Evolutionary conservation across 176 grass and related monocot genomes (phyloP).

Genomic region (Hordeum marinum): DNA sequence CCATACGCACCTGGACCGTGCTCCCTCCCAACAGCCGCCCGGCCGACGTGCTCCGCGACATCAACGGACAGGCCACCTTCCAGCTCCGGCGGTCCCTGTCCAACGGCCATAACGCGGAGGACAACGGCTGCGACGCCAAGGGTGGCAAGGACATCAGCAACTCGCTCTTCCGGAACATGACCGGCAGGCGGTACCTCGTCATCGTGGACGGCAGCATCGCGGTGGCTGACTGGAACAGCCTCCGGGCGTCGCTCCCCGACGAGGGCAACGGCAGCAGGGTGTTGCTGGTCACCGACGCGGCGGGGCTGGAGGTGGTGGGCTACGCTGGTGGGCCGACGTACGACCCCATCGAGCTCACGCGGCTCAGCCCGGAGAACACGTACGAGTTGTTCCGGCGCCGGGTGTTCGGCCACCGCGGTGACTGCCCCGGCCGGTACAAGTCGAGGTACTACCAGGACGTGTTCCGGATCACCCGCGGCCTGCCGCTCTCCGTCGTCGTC

Average conservation of each 20-base stretch:
- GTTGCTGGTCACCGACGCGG: slow-evolving; percentile 22
- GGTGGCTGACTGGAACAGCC: slow-evolving; percentile 42
- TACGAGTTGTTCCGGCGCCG: slow-evolving; percentile 47
- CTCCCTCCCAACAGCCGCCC: slow-evolving; percentile 37
- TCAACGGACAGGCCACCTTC: slow-evolving; percentile 15
- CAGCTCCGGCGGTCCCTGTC: slow-evolving; percentile 13
- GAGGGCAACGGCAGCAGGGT: slow-evolving; percentile 49
- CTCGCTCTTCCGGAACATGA: slow-evolving; percentile 22
- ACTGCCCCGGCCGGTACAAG: slow-evolving; percentile 31
- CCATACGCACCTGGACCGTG: slow-evolving; percentile 40
- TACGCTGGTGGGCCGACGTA: slow-evolving; percentile 5
- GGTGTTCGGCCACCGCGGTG: slow-evolving; percentile 40
- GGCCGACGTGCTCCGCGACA: slow-evolving; percentile 26
- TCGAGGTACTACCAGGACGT: slow-evolving; percentile 45
- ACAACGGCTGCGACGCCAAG: background rate
- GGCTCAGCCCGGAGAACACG: slow-evolving; percentile 36
- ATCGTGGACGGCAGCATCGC: slow-evolving; percentile 35
- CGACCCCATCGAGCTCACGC: background rate
- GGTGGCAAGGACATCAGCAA: slow-evolving; percentile 20
- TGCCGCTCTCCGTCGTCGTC: slow-evolving; percentile 38
- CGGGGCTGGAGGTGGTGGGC: slow-evolving; percentile 9
- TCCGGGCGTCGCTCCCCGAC: slow-evolving; percentile 37
- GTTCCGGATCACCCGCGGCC: slow-evolving; percentile 41
- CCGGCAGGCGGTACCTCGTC: slow-evolving; percentile 33
- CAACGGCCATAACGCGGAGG: background rate